Evolutionary conservation across 208 protist species (phyloP).

Genomic region (Leishmania major): DNA sequence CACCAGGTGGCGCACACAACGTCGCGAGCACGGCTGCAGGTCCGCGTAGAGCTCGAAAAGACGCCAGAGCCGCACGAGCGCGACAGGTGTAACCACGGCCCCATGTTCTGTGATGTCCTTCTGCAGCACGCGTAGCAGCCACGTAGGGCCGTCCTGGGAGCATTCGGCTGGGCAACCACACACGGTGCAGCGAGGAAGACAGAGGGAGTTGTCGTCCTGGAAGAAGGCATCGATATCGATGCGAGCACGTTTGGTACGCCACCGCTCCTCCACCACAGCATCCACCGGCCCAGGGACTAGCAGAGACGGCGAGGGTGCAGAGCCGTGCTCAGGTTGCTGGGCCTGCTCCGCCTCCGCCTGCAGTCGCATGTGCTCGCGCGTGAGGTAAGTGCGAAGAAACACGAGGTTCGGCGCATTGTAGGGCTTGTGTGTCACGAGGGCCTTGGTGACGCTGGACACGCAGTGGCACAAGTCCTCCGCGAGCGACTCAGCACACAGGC

Average conservation of each 20-base stretch:
- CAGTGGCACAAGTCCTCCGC: conserved; percentile 47
- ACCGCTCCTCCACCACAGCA: conserved; percentile 22
- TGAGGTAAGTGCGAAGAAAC: conserved; percentile 24
- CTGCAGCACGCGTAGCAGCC: conserved; percentile 54
- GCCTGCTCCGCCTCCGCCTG: conserved; percentile 8
- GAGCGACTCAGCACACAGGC: conserved; percentile 48
- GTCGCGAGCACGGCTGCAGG: conserved; percentile 54
- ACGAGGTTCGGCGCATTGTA: conserved; percentile 28
- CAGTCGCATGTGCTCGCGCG: conserved; percentile 29
- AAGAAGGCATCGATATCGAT: conserved; percentile 32
- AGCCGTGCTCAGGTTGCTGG: background rate
- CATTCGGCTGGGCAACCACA: conserved; percentile 43
- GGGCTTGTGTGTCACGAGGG: conserved; percentile 31
- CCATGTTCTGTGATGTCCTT: conserved; percentile 42
- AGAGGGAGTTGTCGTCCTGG: conserved; percentile 14
- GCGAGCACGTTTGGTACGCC: conserved; percentile 21
- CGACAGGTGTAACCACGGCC: conserved; percentile 29
- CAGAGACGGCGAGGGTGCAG: background rate
- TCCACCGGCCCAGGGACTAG: conserved; percentile 20
- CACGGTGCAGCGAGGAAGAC: conserved; percentile 42
- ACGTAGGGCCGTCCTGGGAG: conserved; percentile 41
- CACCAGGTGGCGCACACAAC: conserved; percentile 68
- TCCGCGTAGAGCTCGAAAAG: conserved; percentile 39
- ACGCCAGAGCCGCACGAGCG: conserved; percentile 51
- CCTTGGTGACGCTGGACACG: conserved; percentile 41